Evolutionary conservation across 169 alveolate genomes (phyloP).

Genomic region (Neospora caninum): DNA sequence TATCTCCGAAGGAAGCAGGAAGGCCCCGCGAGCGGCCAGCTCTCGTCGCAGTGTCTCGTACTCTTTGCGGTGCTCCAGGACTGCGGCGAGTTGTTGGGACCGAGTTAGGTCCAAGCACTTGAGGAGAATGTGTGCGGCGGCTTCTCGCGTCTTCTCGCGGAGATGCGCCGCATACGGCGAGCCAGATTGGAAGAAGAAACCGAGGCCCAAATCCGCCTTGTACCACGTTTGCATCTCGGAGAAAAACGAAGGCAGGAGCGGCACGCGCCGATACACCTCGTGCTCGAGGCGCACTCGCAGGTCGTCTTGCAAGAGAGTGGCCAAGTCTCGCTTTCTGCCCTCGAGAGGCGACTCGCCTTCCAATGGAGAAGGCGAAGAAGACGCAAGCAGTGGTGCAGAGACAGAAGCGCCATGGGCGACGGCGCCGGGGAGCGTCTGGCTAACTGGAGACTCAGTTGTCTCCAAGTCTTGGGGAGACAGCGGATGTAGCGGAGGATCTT

Average conservation of each 20-base stretch:
- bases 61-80: not conserved
- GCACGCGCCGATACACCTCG: constrained; percentile 16
- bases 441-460: not conserved
- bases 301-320: not conserved
- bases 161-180: not conserved
- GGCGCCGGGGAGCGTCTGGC: not conserved
- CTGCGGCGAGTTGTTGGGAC: not conserved
- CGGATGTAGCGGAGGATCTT: no score
- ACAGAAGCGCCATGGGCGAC: not conserved
- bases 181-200: not conserved
- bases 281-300: not conserved
- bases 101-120: not conserved
- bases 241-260: not conserved
- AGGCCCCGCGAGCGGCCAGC: not conserved
- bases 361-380: not conserved
- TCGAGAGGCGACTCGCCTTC: not conserved
- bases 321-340: not conserved
- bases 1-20: not conserved
- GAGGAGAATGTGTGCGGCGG: not conserved
- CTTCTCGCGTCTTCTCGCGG: not conserved
- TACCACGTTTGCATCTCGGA: not conserved
- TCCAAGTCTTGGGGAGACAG: no score
- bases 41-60: not conserved
- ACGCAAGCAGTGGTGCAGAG: not conserved
- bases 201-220: not conserved